Evolutionary conservation across 1,284 basidiomycete species (phyloP), one percentile per base, ranked within the genome.

Genomic region (Ustilago xerochloae): DNA sequence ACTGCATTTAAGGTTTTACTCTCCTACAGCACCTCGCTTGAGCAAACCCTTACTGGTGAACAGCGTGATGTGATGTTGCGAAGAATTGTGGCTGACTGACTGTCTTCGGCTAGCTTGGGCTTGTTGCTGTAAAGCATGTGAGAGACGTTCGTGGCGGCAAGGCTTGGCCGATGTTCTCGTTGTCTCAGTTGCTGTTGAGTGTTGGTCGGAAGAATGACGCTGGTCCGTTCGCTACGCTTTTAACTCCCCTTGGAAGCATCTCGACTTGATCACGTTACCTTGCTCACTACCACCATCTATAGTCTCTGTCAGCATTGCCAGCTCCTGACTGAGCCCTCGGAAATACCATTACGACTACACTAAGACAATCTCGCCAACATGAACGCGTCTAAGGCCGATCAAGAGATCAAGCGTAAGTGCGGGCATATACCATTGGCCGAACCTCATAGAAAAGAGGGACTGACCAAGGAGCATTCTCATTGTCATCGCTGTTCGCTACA

Each of bases 321-420:
- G 13, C 10, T 30, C 50, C 22, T 12, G 18, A 26, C 33, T 29
- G 15, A 12, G 22, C 6, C 10, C 22, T 24, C 30, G 32, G 10
- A 33, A 22, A 7, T 28, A 30, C 36, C 39, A 41, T 41, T 9
- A n/a, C 16, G 28, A 16, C 24, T 16, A 16, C 45, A 43, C 41
- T 20, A n/a, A 53, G 32, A 46, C 30, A 8, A 18, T 22, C 12
- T 22, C 6, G 16, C 43, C 54, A 58, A 10, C 35, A 71, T 71
- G 68, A 54, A 71, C 39, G 68, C 62, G 29, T 53, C 62, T 29
- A 61, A 62, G 9, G 68, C 69, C 16, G 33, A 62, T 8, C 52
- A 49, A 35, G 55, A 65, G 29, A 47, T 66, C 59, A 55, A 62
- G 33, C 54, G 62, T 63, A 43, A 63, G 67, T 63, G 33, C 3